These are phyloP conservation scores for Penicillium sp. DNA, from an alignment of 2,329 filamentous ascomycete genomes.

Conservation along the genomic window DNA sequence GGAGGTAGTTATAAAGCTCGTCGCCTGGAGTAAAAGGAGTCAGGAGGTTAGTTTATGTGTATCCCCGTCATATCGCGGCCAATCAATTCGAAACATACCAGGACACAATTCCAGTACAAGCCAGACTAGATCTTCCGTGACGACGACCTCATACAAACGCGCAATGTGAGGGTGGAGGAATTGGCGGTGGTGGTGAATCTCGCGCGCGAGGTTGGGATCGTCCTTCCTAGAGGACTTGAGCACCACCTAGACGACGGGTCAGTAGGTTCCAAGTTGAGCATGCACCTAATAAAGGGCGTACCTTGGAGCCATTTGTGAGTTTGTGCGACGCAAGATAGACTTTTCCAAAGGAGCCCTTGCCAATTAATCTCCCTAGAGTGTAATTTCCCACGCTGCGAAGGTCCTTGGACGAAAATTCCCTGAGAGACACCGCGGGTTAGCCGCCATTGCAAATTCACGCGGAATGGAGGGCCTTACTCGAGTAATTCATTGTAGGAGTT, in stretches of 20 bases:
- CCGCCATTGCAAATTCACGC: no score
- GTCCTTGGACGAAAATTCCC: slow-evolving; percentile 92
- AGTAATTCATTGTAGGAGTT: slow-evolving; percentile 96
- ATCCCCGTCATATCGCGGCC: not conserved
- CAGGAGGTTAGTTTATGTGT: not conserved
- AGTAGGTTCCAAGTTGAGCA: no score
- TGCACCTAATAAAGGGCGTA: slow-evolving; percentile 47
- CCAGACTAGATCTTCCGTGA: slow-evolving; percentile 94
- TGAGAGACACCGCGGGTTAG: no score
- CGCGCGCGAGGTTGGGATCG: slow-evolving; percentile 91
- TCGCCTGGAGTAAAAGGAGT: slow-evolving; percentile 66
- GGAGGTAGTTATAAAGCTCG: slow-evolving; percentile 94
- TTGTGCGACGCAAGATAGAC: slow-evolving; percentile 96
- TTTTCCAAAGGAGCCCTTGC: slow-evolving; percentile 97
- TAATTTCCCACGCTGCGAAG: slow-evolving; percentile 95
- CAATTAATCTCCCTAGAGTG: slow-evolving; percentile 85
- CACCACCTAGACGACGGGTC: slow-evolving; percentile 72
- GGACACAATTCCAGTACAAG: slow-evolving; percentile 95
- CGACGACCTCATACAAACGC: slow-evolving; percentile 94
- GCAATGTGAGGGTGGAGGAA: slow-evolving; percentile 98
- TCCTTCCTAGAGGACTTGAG: slow-evolving; percentile 97
- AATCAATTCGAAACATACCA: slow-evolving; percentile 56
- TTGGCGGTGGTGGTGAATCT: slow-evolving; percentile 98
- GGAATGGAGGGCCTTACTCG: slow-evolving; percentile 64
- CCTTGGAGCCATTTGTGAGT: slow-evolving; percentile 97